These are phyloP conservation scores for Phytophthora pini DNA, from an alignment of 352 stramenopile species.

Conservation along the genomic window DNA sequence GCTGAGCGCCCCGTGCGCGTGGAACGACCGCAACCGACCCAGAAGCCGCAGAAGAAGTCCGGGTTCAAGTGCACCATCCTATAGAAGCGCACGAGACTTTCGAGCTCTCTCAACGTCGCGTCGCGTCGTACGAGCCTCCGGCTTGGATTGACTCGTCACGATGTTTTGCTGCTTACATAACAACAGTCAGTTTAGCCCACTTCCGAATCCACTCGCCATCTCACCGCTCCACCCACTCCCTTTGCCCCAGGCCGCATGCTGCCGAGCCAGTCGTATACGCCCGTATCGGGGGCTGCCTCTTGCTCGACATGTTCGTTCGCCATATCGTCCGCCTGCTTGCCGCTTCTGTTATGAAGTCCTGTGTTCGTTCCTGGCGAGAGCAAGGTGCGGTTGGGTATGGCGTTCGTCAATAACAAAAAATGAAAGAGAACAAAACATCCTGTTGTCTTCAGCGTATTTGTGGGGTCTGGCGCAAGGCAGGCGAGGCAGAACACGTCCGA, in stretches of 20 bases:
- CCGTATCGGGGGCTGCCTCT: not conserved
- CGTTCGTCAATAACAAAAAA: conserved; percentile 17
- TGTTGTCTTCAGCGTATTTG: not conserved
- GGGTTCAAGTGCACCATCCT: conserved; percentile 61
- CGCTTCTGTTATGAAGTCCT: conserved; percentile 9
- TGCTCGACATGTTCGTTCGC: conserved; percentile 25
- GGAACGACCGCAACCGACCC: conserved; percentile 47
- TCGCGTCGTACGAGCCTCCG: conserved; percentile 17
- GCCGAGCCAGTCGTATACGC: not conserved
- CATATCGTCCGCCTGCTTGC: conserved; percentile 19
- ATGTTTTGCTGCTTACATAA: conserved; percentile 45
- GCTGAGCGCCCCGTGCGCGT: conserved; percentile 66
- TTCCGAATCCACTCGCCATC: conserved; percentile 29
- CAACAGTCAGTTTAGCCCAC: conserved; percentile 47
- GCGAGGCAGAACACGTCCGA: too few species aligned
- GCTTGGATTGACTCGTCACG: conserved; percentile 26
- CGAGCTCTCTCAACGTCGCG: conserved; percentile 28
- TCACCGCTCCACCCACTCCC: conserved; percentile 15
- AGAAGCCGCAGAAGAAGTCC: conserved; percentile 76
- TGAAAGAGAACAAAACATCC: conserved; percentile 13
- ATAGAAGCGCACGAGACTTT: conserved; percentile 42
- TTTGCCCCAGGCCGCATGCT: conserved; percentile 13
- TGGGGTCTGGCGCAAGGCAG: too few species aligned
- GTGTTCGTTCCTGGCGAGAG: conserved; percentile 8
- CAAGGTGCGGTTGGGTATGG: conserved; percentile 9